Conservation (phyloP, 2,329 filamentous ascomycete species). For the Colletotrichum incanum region DNA sequence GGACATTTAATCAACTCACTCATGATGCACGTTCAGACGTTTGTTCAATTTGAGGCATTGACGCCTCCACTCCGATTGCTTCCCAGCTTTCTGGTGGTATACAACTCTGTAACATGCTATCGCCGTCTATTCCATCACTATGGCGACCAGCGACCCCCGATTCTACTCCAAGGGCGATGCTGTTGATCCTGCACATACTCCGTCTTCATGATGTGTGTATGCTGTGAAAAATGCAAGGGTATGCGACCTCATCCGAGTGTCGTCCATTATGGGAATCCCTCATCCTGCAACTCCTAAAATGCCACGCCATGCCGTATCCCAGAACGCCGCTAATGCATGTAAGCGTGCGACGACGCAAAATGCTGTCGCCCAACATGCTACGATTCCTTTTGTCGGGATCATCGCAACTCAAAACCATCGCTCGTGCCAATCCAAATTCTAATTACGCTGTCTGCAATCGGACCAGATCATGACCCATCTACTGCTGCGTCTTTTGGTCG, state of each 20-base stretch:
- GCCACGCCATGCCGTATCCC: constrained; percentile 21
- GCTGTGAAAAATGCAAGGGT: constrained; percentile 1
- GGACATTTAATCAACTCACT: background rate
- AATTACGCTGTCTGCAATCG: background rate
- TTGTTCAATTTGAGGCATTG: background rate
- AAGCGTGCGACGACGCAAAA: constrained; percentile 30
- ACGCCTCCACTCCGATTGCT: too few relatives aligned
- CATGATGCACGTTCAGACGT: background rate
- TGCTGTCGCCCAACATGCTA: constrained; percentile 14
- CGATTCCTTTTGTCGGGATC: constrained; percentile 2
- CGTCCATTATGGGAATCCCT: constrained; percentile 21
- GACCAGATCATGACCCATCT: background rate
- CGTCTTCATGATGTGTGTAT: constrained; percentile 23
- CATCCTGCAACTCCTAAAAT: constrained; percentile 32
- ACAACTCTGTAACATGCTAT: background rate
- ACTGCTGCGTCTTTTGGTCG: constrained; percentile 18
- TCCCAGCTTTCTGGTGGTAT: background rate
- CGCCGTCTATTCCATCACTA: background rate
- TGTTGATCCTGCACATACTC: constrained; percentile 7
- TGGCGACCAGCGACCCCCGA: background rate
- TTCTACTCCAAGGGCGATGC: constrained; percentile 16
- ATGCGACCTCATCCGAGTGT: constrained; percentile 11
- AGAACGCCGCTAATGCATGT: constrained; percentile 36
- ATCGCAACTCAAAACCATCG: background rate
- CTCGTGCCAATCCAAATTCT: constrained; percentile 4